Evolutionary conservation across 331 rosid species (phyloP).

Genomic region (Arachis monticola): DNA sequence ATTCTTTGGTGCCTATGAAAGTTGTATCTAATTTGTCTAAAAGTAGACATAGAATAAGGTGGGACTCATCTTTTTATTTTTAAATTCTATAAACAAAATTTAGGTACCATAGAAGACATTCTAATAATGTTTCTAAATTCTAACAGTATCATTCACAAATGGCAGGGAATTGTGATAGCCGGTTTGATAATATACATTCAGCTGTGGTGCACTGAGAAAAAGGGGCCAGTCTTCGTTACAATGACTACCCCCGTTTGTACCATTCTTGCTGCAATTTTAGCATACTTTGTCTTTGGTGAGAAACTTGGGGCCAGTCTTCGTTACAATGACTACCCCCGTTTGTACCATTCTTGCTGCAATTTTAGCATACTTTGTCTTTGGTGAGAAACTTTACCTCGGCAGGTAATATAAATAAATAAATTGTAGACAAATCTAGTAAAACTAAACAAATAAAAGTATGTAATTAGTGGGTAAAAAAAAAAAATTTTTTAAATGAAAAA

Average conservation of each 20-base stretch:
- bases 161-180: conserved; percentile 71
- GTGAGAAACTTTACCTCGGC: conserved; percentile 75
- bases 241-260: conserved; percentile 72
- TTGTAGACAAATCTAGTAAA: background rate
- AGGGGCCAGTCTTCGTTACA: conserved; percentile 89
- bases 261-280: conserved; percentile 61
- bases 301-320: conserved; percentile 66
- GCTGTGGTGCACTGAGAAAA: conserved; percentile 75
- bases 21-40: no score
- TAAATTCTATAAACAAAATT: no score
- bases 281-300: conserved; percentile 76
- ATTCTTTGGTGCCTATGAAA: no score
- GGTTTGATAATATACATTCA: conserved; percentile 62
- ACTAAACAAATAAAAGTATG: background rate
- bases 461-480: background rate
- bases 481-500: no score
- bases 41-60: no score
- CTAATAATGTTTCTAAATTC: no score
- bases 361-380: conserved; percentile 71
- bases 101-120: no score
- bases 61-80: no score
- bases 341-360: conserved; percentile 60
- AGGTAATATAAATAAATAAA: conserved; percentile 48
- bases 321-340: conserved; percentile 78
- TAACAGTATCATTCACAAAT: conserved; percentile 9